Percentiles rank a stretch among this genome's conserved stretches.
Evolutionary conservation across 352 stramenopile species (phyloP).

Genomic region (Thalassiosira pacifica): DNA sequence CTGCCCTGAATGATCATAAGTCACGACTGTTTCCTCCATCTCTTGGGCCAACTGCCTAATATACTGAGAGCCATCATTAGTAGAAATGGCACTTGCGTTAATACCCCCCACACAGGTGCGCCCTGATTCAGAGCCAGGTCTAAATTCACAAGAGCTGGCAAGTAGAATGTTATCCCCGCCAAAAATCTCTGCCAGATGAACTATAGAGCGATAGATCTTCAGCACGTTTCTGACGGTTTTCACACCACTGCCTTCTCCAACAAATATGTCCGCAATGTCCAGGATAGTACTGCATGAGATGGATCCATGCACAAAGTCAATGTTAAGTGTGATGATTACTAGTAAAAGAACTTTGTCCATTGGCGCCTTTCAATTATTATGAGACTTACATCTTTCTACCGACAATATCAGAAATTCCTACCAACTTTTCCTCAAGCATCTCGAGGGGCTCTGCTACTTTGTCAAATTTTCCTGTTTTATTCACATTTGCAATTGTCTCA

Average conservation of each 20-base stretch:
- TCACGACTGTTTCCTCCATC: background rate
- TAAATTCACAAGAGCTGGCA: slow-evolving; percentile 3
- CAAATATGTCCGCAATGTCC: background rate
- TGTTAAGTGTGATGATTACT: no score
- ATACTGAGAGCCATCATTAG: background rate
- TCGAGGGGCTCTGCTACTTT: slow-evolving; percentile 14
- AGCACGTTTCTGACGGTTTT: no score
- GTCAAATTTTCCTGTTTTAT: slow-evolving; percentile 14
- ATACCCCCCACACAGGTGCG: background rate
- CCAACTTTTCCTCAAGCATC: background rate
- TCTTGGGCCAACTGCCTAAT: background rate
- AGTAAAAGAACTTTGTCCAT: no score
- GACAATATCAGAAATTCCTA: background rate
- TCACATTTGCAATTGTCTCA: no score
- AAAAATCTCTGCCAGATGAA: no score
- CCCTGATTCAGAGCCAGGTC: background rate
- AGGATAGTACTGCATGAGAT: no score
- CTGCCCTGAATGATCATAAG: background rate
- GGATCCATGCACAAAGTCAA: no score
- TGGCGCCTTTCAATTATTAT: no score
- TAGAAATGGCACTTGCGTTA: no score
- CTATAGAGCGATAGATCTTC: no score
- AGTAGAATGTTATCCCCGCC: background rate
- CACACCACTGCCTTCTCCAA: no score
- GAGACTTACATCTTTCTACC: no score